phyloP scores from a whole-genome alignment of 805 yeast genomes.

The Schwanniomyces polymorphus region DNA sequence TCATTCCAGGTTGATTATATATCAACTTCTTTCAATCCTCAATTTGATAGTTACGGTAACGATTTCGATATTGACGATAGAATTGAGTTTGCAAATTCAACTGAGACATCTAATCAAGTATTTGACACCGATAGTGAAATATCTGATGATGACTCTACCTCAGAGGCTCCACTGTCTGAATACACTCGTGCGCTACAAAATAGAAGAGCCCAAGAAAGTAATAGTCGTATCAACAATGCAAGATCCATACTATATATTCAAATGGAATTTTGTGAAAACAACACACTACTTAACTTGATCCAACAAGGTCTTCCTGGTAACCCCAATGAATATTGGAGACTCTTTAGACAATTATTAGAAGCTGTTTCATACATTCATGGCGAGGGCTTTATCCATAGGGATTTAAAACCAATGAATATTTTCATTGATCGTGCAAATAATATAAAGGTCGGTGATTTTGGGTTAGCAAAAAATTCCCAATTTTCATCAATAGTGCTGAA shows the following conservation, averaged over 20 bases:
- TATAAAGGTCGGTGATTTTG: constrained; percentile 95
- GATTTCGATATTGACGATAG: constrained; percentile 23
- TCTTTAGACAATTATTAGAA: constrained; percentile 82
- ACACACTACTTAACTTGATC: constrained; percentile 81
- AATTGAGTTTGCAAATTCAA: constrained; percentile 33
- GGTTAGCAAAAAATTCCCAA: constrained; percentile 89
- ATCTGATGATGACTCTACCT: constrained; percentile 2
- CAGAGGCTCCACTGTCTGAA: not conserved
- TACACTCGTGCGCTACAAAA: not conserved
- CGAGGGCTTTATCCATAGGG: constrained; percentile 94
- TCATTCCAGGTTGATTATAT: constrained; percentile 62
- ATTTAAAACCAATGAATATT: constrained; percentile 91
- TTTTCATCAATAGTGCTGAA: constrained; percentile 35
- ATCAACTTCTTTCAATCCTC: constrained; percentile 60
- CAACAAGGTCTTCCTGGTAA: constrained; percentile 66
- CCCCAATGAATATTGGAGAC: constrained; percentile 84
- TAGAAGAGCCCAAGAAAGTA: not conserved
- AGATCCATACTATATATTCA: constrained; percentile 84
- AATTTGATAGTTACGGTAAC: constrained; percentile 42
- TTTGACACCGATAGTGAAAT: constrained; percentile 3
- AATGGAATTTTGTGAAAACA: constrained; percentile 98
- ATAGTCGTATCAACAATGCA: constrained; percentile 12
- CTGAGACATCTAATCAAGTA: constrained; percentile 6
- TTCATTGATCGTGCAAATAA: constrained; percentile 89
- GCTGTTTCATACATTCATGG: constrained; percentile 90